phyloP scores from a whole-genome alignment of 495 filamentous ascomycete genomes.

The Sphaerosporella brunnea region DNA sequence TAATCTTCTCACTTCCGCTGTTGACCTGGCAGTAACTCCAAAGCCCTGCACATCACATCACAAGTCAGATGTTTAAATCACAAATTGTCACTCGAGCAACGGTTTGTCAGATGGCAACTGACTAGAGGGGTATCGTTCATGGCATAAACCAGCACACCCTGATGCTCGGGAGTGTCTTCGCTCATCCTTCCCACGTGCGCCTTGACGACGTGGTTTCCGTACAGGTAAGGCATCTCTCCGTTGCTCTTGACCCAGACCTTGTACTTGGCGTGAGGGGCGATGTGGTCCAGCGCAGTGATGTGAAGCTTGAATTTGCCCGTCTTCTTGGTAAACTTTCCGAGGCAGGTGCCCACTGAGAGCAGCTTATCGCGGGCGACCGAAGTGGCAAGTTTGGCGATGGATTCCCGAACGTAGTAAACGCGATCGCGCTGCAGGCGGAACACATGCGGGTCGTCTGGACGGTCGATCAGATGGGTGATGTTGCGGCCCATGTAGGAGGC shows the following conservation, averaged over 20 bases:
- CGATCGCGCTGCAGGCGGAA: constrained; percentile 60
- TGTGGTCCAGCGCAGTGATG: constrained; percentile 66
- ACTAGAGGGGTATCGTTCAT: constrained; percentile 63
- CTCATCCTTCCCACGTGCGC: constrained; percentile 79
- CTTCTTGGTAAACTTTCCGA: constrained; percentile 91
- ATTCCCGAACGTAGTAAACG: constrained; percentile 76
- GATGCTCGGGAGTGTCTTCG: constrained; percentile 70
- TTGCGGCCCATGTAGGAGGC: constrained; percentile 50
- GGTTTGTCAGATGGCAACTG: too few relatives aligned
- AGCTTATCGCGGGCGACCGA: constrained; percentile 60
- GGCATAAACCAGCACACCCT: constrained; percentile 54
- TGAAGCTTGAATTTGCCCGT: constrained; percentile 74
- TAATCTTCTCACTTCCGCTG: constrained; percentile 56
- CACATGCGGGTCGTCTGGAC: constrained; percentile 50
- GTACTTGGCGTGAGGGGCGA: constrained; percentile 74
- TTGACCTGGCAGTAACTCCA: constrained; percentile 66
- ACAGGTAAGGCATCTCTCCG: constrained; percentile 87
- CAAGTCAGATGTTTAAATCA: background rate
- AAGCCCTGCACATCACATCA: constrained; percentile 61
- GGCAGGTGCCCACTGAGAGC: constrained; percentile 66
- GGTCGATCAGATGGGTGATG: constrained; percentile 62
- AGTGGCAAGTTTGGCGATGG: constrained; percentile 78
- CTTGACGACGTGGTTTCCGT: constrained; percentile 77
- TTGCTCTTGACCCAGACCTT: constrained; percentile 93
- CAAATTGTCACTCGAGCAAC: too few relatives aligned